phyloP scores from a whole-genome alignment of 2,329 filamentous ascomycete genomes.

The Penicillium crustosum region DNA sequence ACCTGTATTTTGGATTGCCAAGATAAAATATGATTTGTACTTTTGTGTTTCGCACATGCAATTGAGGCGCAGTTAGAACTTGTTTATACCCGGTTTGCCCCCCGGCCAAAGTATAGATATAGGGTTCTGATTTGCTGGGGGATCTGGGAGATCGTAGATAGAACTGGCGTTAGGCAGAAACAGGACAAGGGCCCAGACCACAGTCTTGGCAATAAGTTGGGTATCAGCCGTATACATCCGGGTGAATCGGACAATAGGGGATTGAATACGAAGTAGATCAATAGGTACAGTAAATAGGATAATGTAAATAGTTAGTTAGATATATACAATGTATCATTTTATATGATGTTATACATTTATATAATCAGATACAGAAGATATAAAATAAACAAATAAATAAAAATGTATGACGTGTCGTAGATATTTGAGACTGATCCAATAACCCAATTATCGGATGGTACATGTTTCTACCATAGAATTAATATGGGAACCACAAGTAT shows the following conservation, averaged over 20 bases:
- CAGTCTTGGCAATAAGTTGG: conserved; percentile 1
- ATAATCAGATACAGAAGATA: too few relatives aligned
- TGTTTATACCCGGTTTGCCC: background rate
- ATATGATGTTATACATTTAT: too few relatives aligned
- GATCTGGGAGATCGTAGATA: background rate
- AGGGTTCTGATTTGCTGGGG: background rate
- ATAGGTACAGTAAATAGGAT: background rate
- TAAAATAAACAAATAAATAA: background rate
- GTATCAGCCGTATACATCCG: background rate
- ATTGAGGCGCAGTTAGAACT: background rate
- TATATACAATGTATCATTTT: background rate
- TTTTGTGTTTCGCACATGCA: background rate
- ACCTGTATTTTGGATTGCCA: background rate
- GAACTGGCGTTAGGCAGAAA: conserved; percentile 1
- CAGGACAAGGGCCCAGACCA: conserved; percentile 2
- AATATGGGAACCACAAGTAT: conserved; percentile 9
- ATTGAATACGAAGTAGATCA: background rate
- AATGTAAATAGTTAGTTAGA: background rate
- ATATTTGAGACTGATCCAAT: conserved; percentile 12
- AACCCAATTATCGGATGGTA: background rate
- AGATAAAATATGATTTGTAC: background rate
- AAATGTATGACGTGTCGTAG: conserved; percentile 8
- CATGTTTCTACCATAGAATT: background rate
- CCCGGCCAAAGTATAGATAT: background rate
- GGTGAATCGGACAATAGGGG: background rate